Conservation (phyloP, 495 filamentous ascomycete species). For the Daldinia bambusicola region DNA sequence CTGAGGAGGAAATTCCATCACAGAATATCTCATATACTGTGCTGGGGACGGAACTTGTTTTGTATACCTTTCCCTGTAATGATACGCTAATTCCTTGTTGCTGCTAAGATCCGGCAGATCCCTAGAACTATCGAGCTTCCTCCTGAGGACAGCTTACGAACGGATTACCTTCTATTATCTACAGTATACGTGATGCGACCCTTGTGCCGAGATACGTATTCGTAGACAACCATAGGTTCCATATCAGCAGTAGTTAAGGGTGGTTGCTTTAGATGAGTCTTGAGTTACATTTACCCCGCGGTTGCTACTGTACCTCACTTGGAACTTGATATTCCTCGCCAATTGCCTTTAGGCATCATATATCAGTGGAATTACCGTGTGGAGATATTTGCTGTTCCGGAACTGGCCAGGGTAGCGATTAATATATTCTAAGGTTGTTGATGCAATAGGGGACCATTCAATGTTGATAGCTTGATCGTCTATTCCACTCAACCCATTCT, state of each 20-base stretch:
- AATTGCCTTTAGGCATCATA: constrained; percentile 13
- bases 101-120: neutral
- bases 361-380: constrained; percentile 6
- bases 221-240: neutral
- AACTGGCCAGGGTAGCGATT: neutral
- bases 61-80: neutral
- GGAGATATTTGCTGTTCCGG: constrained; percentile 13
- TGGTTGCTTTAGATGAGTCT: constrained; percentile 12
- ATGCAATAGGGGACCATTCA: neutral
- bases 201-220: constrained; percentile 8
- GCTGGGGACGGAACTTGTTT: neutral
- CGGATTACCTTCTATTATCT: neutral
- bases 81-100: neutral
- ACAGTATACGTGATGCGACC: too few relatives aligned
- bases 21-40: neutral
- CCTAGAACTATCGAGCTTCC: neutral
- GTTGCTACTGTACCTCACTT: neutral
- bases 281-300: constrained; percentile 38
- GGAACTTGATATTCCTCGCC: constrained; percentile 9
- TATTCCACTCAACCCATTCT: neutral
- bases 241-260: constrained; percentile 3
- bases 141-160: neutral
- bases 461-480: neutral
- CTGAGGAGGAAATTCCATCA: neutral
- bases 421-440: neutral